These are phyloP conservation scores for Dioszegia crocea DNA, from an alignment of 768 basidiomycete genomes.

Conservation along the genomic window DNA sequence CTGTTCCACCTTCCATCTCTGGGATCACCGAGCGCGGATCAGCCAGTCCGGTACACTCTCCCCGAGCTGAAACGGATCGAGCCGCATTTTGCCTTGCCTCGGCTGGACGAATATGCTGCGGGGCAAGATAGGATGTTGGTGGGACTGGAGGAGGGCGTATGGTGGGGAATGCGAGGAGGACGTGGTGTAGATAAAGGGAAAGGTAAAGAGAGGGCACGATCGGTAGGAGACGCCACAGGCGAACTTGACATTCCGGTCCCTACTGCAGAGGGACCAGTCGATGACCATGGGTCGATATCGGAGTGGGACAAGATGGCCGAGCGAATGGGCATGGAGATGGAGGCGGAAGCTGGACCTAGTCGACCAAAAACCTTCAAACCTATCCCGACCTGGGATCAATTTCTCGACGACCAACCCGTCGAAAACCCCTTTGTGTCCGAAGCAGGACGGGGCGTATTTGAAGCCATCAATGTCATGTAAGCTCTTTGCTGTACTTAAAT, in stretches of 20 bases:
- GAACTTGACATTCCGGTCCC: too few relatives aligned
- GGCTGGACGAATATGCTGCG: slow-evolving; percentile 23
- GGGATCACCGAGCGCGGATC: background rate
- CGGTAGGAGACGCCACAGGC: too few relatives aligned
- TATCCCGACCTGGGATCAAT: slow-evolving; percentile 21
- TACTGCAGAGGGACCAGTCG: too few relatives aligned
- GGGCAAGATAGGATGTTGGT: slow-evolving; percentile 24
- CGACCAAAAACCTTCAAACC: slow-evolving; percentile 9
- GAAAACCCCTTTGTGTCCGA: slow-evolving; percentile 12
- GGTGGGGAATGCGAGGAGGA: background rate
- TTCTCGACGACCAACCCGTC: background rate
- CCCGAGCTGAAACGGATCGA: slow-evolving; percentile 5
- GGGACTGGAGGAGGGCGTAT: slow-evolving; percentile 11
- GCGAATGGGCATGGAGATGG: slow-evolving; percentile 1
- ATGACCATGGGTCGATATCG: too few relatives aligned
- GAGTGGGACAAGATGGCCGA: background rate
- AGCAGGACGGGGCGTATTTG: slow-evolving; percentile 7
- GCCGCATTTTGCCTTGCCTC: slow-evolving; percentile 22
- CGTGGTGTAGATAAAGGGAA: background rate
- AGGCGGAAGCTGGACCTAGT: slow-evolving; percentile 14
- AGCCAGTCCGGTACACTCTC: background rate
- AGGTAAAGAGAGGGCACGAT: background rate
- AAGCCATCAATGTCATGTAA: slow-evolving; percentile 17
- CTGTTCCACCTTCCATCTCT: background rate
- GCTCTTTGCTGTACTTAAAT: background rate